A percentile compares a stretch with the other conserved stretches of the same genome.
Conservation (phyloP, 805 yeast genomes). For the baker's yeast (Saccharomyces cerevisiae) region DNA sequence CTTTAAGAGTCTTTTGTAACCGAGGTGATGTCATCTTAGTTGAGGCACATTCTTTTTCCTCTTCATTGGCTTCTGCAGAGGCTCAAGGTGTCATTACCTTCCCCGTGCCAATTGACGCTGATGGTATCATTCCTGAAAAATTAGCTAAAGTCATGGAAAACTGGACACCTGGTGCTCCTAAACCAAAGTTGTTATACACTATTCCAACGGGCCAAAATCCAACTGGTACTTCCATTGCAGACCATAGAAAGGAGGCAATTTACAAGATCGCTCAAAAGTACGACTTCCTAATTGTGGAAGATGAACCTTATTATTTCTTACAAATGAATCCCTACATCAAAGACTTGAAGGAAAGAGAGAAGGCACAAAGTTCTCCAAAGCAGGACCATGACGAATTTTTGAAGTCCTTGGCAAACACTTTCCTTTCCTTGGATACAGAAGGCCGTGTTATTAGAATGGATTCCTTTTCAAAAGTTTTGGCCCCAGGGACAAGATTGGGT, state of each 20-base stretch:
- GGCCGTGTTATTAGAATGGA: slow-evolving; percentile 88
- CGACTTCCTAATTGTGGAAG: slow-evolving; percentile 83
- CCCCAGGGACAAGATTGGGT: slow-evolving; percentile 85
- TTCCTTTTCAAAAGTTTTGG: slow-evolving; percentile 83
- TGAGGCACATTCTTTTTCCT: slow-evolving; percentile 76
- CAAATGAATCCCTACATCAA: slow-evolving; percentile 77
- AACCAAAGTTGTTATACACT: slow-evolving; percentile 82
- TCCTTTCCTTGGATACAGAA: slow-evolving; percentile 66
- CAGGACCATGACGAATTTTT: slow-evolving; percentile 56
- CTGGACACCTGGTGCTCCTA: slow-evolving; percentile 59
- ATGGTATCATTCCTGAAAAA: slow-evolving; percentile 69
- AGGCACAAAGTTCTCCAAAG: slow-evolving; percentile 13
- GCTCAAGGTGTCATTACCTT: slow-evolving; percentile 62
- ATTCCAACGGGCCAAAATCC: slow-evolving; percentile 98
- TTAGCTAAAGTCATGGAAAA: slow-evolving; percentile 51
- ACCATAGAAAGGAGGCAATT: slow-evolving; percentile 67
- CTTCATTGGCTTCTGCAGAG: slow-evolving; percentile 73
- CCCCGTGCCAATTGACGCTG: slow-evolving; percentile 71
- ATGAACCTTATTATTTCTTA: slow-evolving; percentile 94
- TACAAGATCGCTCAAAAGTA: slow-evolving; percentile 75
- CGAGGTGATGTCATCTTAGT: slow-evolving; percentile 77
- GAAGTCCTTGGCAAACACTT: slow-evolving; percentile 62
- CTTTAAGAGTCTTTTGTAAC: slow-evolving; percentile 65
- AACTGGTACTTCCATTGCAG: slow-evolving; percentile 77
- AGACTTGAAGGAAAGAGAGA: slow-evolving; percentile 32